phyloP scores from a whole-genome alignment of 305 asterid genomes.

The Solanum hybrid region DNA sequence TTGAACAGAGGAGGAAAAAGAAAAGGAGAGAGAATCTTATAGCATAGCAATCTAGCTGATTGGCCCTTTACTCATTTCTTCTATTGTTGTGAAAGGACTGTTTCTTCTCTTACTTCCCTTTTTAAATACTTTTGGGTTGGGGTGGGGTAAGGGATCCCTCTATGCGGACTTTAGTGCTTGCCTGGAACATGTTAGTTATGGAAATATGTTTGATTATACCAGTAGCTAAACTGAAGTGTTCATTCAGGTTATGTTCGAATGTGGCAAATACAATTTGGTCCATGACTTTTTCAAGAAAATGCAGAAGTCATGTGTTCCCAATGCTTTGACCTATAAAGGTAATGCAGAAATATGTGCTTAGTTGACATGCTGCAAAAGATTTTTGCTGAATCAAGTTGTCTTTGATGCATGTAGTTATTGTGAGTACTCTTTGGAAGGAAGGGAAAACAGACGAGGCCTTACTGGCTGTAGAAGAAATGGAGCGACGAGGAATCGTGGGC shows the following conservation, averaged over 20 bases:
- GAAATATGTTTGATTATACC: not conserved
- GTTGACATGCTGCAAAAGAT: slow-evolving; percentile 6
- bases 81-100: not conserved
- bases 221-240: not conserved
- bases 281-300: slow-evolving; percentile 84
- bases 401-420: slow-evolving; percentile 48
- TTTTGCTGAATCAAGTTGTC: slow-evolving; percentile 3
- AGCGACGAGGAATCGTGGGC: slow-evolving; percentile 84
- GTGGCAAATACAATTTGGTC: slow-evolving; percentile 76
- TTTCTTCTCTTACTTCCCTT: not conserved
- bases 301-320: slow-evolving; percentile 64
- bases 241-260: slow-evolving; percentile 77
- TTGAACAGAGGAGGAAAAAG: not conserved
- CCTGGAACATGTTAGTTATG: not conserved
- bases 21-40: not conserved
- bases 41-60: not conserved
- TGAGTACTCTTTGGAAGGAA: slow-evolving; percentile 79
- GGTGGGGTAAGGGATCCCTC: not conserved
- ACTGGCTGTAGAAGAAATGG: slow-evolving; percentile 76
- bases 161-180: not conserved
- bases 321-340: slow-evolving; percentile 90
- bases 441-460: slow-evolving; percentile 73
- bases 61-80: not conserved
- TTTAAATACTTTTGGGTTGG: not conserved
- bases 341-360: slow-evolving; percentile 2